These are phyloP conservation scores for Penicillium verhagenii DNA, from an alignment of 495 filamentous ascomycete genomes.

Conservation along the genomic window DNA sequence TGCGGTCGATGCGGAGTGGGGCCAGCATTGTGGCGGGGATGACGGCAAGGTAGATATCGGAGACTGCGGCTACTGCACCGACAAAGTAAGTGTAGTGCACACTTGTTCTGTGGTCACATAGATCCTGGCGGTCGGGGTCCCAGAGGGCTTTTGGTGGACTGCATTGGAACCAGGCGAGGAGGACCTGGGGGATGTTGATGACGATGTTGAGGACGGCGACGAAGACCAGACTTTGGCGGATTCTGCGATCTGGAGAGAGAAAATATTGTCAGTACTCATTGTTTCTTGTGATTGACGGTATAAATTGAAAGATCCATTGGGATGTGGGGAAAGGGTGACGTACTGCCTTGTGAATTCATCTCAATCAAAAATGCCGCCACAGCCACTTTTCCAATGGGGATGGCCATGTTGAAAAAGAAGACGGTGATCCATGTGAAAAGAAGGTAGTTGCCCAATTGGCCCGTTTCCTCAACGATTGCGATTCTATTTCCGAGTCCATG, in stretches of 20 bases:
- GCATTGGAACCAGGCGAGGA: constrained; percentile 27
- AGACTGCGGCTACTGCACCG: constrained; percentile 21
- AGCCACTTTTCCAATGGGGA: constrained; percentile 26
- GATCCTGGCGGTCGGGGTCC: constrained; percentile 19
- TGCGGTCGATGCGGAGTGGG: constrained; percentile 22
- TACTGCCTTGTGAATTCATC: constrained; percentile 26
- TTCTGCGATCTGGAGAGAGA: constrained; percentile 16
- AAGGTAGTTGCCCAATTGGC: constrained; percentile 23
- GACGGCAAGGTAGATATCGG: constrained; percentile 26
- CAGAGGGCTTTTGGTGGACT: constrained; percentile 19
- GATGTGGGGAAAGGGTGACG: neutral
- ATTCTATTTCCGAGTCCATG: constrained; percentile 27
- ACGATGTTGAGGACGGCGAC: constrained; percentile 23
- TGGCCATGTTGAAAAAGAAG: constrained; percentile 29
- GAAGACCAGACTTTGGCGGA: constrained; percentile 21
- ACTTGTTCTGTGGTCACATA: constrained; percentile 21
- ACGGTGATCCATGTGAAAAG: constrained; percentile 29
- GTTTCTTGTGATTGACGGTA: too few species aligned
- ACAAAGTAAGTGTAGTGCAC: constrained; percentile 29
- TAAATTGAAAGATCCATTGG: too few species aligned
- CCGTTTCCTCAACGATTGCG: constrained; percentile 9
- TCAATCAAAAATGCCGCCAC: constrained; percentile 27
- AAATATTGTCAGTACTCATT: too few species aligned
- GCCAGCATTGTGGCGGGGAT: constrained; percentile 23
- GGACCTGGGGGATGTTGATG: constrained; percentile 23